Evolutionary conservation across 148 eudicot genomes (phyloP).

Genomic region (Simmondsia chinensis): DNA sequence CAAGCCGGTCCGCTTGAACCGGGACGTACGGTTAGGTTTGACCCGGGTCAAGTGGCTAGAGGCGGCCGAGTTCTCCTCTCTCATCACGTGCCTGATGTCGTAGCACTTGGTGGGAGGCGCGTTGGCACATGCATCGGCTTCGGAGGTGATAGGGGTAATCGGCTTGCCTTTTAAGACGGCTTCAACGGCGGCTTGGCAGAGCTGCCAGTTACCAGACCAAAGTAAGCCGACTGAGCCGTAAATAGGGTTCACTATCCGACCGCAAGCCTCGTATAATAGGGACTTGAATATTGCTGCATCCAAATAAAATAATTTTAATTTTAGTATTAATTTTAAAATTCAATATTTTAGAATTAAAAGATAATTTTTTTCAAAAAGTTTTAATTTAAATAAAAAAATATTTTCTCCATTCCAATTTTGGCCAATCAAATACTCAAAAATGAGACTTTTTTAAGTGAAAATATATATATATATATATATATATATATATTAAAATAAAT

Average conservation of each 20-base stretch:
- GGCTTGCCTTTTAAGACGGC: constrained; percentile 55
- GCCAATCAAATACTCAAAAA: no score
- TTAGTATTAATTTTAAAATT: no score
- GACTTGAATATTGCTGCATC: constrained; percentile 62
- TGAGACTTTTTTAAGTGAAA: no score
- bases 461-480: no score
- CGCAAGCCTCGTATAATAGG: constrained; percentile 71
- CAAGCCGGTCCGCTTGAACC: constrained; percentile 41
- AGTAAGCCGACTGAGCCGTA: constrained; percentile 71
- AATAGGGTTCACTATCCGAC: constrained; percentile 73
- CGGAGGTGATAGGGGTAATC: constrained; percentile 35
- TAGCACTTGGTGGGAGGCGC: constrained; percentile 52
- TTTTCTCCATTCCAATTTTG: no score
- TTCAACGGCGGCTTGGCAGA: constrained; percentile 63
- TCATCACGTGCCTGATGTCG: constrained; percentile 60
- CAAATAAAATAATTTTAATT: not conserved
- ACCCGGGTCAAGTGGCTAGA: constrained; percentile 30
- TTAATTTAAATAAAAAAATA: no score
- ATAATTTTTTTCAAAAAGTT: no score
- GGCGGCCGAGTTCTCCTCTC: constrained; percentile 23
- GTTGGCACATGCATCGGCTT: constrained; percentile 21
- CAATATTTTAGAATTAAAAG: no score
- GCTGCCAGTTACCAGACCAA: constrained; percentile 64
- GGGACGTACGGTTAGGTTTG: constrained; percentile 27
- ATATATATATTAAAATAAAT: no score